phyloP scores from a whole-genome alignment of 2,329 filamentous ascomycete genomes.

The Xylaria sp. region DNA sequence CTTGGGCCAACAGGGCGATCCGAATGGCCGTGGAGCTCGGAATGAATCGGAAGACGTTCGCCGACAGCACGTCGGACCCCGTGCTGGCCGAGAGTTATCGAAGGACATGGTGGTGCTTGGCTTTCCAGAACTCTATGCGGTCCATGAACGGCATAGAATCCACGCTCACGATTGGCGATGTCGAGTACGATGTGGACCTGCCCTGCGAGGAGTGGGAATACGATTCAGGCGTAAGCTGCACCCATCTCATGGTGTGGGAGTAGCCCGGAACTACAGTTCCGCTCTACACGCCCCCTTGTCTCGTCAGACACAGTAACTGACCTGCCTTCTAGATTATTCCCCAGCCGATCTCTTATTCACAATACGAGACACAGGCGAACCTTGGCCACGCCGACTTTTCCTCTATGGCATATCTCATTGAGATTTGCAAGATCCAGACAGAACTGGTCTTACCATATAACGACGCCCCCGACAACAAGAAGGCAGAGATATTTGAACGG shows the following conservation, averaged over 20 bases:
- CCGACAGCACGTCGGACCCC: constrained; percentile 37
- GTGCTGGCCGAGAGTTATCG: constrained; percentile 45
- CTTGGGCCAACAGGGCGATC: constrained; percentile 35
- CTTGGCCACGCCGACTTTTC: constrained; percentile 42
- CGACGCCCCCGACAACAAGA: constrained; percentile 29
- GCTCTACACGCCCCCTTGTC: neutral
- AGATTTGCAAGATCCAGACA: constrained; percentile 40
- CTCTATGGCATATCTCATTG: constrained; percentile 44
- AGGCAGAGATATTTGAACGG: constrained; percentile 33
- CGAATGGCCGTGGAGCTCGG: constrained; percentile 39
- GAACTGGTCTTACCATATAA: constrained; percentile 37
- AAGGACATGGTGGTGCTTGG: constrained; percentile 46
- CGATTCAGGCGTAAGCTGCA: constrained; percentile 41
- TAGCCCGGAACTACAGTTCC: neutral
- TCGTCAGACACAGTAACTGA: neutral
- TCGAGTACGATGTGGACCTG: constrained; percentile 40
- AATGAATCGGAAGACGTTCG: constrained; percentile 39
- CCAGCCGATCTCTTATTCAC: constrained; percentile 35
- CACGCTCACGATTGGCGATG: constrained; percentile 33
- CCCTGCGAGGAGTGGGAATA: constrained; percentile 47
- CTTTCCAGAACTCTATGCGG: constrained; percentile 34
- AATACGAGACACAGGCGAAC: constrained; percentile 42
- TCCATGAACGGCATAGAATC: constrained; percentile 25
- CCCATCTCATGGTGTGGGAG: neutral
- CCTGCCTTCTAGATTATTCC: constrained; percentile 37